phyloP scores from a whole-genome alignment of 202 grass and related monocot species.

The Hordeum pubiflorum region DNA sequence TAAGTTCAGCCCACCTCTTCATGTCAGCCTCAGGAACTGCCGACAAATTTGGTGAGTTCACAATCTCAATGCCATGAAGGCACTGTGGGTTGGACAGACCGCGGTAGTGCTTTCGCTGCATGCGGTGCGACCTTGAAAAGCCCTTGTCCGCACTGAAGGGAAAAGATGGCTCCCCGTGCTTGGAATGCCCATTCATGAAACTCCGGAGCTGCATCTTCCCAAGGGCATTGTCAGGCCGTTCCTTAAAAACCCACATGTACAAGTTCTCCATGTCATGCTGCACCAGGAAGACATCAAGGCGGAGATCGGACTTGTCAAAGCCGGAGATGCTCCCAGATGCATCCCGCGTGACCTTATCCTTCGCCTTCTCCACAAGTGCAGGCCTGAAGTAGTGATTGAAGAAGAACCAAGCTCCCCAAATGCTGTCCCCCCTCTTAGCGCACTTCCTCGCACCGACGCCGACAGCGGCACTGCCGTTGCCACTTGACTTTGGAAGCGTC shows the following conservation, averaged over 20 bases:
- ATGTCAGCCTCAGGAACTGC: conserved; percentile 42
- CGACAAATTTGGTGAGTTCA: conserved; percentile 49
- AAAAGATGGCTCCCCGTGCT: conserved; percentile 68
- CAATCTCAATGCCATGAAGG: conserved; percentile 68
- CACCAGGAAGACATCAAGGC: conserved; percentile 67
- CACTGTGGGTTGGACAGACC: conserved; percentile 80
- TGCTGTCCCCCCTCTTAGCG: conserved; percentile 70
- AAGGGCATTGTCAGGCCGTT: conserved; percentile 61
- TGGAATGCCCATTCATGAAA: conserved; percentile 88
- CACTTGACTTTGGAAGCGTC: conserved; percentile 37
- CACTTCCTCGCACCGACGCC: conserved; percentile 37
- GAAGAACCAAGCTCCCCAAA: conserved; percentile 86
- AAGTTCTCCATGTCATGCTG: conserved; percentile 92
- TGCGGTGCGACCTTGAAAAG: conserved; percentile 62
- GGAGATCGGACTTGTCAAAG: conserved; percentile 66
- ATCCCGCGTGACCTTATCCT: conserved; percentile 36
- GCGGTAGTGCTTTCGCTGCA: conserved; percentile 77
- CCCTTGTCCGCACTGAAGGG: conserved; percentile 64
- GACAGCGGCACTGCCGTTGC: neutral
- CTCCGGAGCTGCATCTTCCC: conserved; percentile 82
- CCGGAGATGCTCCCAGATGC: conserved; percentile 38
- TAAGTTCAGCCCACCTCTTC: conserved; percentile 76
- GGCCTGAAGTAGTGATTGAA: conserved; percentile 73
- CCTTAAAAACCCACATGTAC: conserved; percentile 93
- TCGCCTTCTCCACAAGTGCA: conserved; percentile 49